Base-by-base conservation (phyloP, 2,329 filamentous ascomycete species). In the Clathrospora elynae region DNA sequence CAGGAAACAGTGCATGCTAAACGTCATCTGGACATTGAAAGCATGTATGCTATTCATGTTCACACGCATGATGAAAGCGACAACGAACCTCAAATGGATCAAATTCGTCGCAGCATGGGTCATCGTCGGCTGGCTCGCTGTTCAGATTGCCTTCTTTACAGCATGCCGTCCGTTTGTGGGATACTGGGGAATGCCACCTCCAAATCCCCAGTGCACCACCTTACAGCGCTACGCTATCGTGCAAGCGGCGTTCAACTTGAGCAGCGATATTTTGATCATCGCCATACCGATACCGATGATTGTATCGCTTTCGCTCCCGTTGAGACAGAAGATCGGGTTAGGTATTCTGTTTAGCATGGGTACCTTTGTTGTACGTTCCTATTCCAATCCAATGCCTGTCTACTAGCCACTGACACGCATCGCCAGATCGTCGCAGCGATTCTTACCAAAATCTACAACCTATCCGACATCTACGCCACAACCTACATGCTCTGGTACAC, bases 181-280 rank as follows among this genome's bases (percentile, higher is more conserved):
- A 16, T 84, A 83, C 49, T 84, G 80, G 80, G 75, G 75, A 9
- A 76, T 84, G 6, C 80, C 80, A 0, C 73, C 76, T 2, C 61
- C 73, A 2, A 76, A 77, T 51, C 68, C 71, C 1, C 80, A 84
- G 71, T 84, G 81, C 57, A 78, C 79, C 1, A 77, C 80, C 0
- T 75, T 78, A 2, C 71, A 76, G 11, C 71, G 81, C 56, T 83
- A 83, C 53, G 73, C 82, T 8, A 82, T 83, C 35, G 77, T 78
- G 11, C 81, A 84, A 45, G 76, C 78, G 1, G 71, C 75, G 3
- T 76, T 85, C 58, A 85, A 85, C 53, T 77, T 84, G 34, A 76
- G 78, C 2, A 82, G 80, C 17, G 82, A 85, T 50, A 24, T 83
- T 2, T 73, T 80, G 68, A 83, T 85, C 59, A 76, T 85, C 18